A percentile compares a stretch with the other conserved stretches of the same genome.
Evolutionary conservation across 192 early-diverging fungal species (phyloP).

Genomic region (Umbelopsis vinacea): DNA sequence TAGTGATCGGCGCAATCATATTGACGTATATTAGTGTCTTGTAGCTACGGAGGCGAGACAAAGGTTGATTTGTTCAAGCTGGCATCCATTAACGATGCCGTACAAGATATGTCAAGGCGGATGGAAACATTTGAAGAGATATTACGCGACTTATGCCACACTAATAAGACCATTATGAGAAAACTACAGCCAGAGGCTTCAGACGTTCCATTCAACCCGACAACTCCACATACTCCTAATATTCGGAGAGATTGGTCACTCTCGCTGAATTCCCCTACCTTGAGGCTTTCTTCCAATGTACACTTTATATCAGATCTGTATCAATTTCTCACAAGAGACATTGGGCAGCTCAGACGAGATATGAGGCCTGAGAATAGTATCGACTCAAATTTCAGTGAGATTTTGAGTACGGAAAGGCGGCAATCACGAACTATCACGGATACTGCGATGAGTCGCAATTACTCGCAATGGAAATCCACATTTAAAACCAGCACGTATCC

Average conservation of each 20-base stretch:
- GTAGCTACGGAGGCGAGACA: slow-evolving; percentile 23
- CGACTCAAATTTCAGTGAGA: background rate
- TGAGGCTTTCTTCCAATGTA: slow-evolving; percentile 10
- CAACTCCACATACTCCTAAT: background rate
- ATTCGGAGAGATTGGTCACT: slow-evolving; percentile 22
- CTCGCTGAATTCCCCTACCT: background rate
- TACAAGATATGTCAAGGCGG: slow-evolving; percentile 23
- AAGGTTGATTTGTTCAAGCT: slow-evolving; percentile 44
- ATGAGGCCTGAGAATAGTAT: background rate
- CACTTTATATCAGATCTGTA: slow-evolving; percentile 17
- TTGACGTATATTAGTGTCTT: background rate
- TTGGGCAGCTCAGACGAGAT: background rate
- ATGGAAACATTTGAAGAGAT: slow-evolving; percentile 22
- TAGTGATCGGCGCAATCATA: background rate
- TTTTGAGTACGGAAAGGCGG: background rate
- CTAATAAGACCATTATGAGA: background rate
- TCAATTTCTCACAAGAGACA: background rate
- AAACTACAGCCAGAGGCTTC: background rate
- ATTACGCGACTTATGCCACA: background rate
- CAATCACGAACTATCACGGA: background rate
- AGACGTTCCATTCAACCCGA: background rate
- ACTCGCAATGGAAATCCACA: slow-evolving; percentile 24
- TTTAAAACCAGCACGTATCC: slow-evolving; percentile 32
- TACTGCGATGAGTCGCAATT: slow-evolving; percentile 1
- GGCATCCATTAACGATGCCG: slow-evolving; percentile 30